Conservation (phyloP, 768 basidiomycete genomes). For the Boletus sensibilis region DNA sequence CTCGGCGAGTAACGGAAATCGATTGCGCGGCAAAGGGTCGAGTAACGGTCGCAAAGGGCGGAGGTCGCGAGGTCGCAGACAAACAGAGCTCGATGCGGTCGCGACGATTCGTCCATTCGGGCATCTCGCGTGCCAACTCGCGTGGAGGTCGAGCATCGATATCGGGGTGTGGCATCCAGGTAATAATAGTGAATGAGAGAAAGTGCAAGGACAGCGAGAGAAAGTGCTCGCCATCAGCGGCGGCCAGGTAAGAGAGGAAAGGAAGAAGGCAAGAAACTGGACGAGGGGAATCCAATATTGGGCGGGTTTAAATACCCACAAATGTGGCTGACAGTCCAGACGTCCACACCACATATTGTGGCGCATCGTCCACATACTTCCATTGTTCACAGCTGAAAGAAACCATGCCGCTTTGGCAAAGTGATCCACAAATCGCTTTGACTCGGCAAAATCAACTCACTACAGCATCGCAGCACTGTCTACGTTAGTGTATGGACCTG, state of each 20-base stretch:
- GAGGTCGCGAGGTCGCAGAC: neutral
- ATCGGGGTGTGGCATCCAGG: neutral
- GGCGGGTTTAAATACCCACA: constrained; percentile 9
- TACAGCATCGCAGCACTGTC: neutral
- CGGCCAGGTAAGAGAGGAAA: neutral
- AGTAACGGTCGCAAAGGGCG: neutral
- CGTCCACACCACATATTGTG: neutral
- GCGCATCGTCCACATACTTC: neutral
- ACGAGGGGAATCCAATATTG: neutral
- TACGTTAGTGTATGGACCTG: neutral
- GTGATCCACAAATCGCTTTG: constrained; percentile 1
- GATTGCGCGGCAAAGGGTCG: neutral
- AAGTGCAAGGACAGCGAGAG: neutral
- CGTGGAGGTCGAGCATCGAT: no score
- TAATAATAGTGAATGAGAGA: neutral
- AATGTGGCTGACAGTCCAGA: constrained; percentile 8
- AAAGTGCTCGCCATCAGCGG: neutral
- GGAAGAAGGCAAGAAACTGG: neutral
- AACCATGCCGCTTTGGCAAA: neutral
- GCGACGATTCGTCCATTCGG: neutral
- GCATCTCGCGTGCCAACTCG: constrained; percentile 2
- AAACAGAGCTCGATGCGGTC: neutral
- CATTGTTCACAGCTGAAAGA: neutral
- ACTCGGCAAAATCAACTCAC: neutral
- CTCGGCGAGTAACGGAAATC: neutral